Percentiles rank a stretch among this genome's conserved stretches.
Conservation (phyloP, 768 basidiomycete species). For the Scleroderma citrinum region DNA sequence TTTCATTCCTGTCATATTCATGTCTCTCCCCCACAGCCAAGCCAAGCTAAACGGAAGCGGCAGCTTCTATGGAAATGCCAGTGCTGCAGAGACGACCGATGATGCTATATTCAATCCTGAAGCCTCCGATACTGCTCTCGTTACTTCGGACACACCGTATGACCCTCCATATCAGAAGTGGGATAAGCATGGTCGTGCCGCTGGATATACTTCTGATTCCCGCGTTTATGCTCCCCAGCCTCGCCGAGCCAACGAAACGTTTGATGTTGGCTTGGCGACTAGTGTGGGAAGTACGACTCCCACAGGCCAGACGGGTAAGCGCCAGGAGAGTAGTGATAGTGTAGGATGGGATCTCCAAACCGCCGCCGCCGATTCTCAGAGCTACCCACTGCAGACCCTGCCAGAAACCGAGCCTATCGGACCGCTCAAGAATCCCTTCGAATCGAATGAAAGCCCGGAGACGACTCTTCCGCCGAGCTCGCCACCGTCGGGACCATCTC, state of each 20-base stretch:
- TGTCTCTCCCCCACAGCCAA: constrained; percentile 38
- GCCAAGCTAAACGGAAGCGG: constrained; percentile 37
- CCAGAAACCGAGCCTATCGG: constrained; percentile 7
- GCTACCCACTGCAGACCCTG: constrained; percentile 18
- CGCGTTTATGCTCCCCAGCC: constrained; percentile 49
- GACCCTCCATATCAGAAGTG: constrained; percentile 41
- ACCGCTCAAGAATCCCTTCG: constrained; percentile 22
- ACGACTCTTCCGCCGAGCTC: constrained; percentile 11
- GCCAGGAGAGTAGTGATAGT: constrained; percentile 26
- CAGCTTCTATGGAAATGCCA: constrained; percentile 24
- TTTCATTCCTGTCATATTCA: neutral
- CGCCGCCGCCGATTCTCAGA: constrained; percentile 20
- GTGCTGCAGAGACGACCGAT: constrained; percentile 24
- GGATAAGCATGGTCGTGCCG: constrained; percentile 44
- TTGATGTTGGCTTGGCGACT: constrained; percentile 11
- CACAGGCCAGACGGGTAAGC: constrained; percentile 1
- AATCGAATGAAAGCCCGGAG: constrained; percentile 13
- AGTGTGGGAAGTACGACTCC: constrained; percentile 10
- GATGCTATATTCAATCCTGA: constrained; percentile 32
- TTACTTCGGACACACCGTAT: constrained; percentile 27
- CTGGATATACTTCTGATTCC: constrained; percentile 42
- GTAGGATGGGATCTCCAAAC: constrained; percentile 26
- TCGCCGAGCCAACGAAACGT: constrained; percentile 17
- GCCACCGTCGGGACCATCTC: constrained; percentile 4
- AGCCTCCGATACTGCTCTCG: constrained; percentile 39